A percentile compares a stretch with the other conserved stretches of the same genome.
Conservation (phyloP, 805 yeast species). For the Metschnikowia matae region DNA sequence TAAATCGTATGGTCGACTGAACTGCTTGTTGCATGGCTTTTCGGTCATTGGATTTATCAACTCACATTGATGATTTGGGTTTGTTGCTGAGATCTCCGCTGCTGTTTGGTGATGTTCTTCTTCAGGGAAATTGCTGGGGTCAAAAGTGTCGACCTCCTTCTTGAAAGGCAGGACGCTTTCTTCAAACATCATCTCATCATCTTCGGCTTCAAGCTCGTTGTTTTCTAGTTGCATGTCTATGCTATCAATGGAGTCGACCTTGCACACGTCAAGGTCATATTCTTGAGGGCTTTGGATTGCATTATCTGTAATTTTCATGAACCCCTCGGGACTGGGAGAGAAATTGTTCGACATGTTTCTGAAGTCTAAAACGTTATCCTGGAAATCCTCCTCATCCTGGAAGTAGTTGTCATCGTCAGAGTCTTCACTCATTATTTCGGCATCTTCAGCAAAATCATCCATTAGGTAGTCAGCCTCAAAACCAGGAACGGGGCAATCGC, state of each 20-base stretch:
- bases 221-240: constrained; percentile 8
- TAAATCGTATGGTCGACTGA: constrained; percentile 63
- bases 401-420: constrained; percentile 38
- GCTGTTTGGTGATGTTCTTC: constrained; percentile 21
- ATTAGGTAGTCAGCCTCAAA: constrained; percentile 34
- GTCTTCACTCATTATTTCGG: constrained; percentile 39
- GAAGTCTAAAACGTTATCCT: constrained; percentile 16
- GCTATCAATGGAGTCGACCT: constrained; percentile 6
- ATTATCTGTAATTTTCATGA: constrained; percentile 8
- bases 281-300: constrained; percentile 3
- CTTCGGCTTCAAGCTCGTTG: background rate
- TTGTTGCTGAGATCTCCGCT: constrained; percentile 30
- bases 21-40: constrained; percentile 65
- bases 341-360: background rate
- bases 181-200: constrained; percentile 1
- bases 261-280: constrained; percentile 4
- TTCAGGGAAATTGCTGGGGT: constrained; percentile 1
- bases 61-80: constrained; percentile 51
- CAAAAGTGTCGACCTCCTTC: background rate
- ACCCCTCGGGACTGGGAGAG: background rate
- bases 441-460: constrained; percentile 38
- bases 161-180: background rate
- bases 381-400: constrained; percentile 29
- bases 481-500: constrained; percentile 25
- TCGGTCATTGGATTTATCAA: constrained; percentile 60